Evolutionary conservation across 2,329 filamentous ascomycete species (phyloP).

Genomic region (Calonectria ilicicola): DNA sequence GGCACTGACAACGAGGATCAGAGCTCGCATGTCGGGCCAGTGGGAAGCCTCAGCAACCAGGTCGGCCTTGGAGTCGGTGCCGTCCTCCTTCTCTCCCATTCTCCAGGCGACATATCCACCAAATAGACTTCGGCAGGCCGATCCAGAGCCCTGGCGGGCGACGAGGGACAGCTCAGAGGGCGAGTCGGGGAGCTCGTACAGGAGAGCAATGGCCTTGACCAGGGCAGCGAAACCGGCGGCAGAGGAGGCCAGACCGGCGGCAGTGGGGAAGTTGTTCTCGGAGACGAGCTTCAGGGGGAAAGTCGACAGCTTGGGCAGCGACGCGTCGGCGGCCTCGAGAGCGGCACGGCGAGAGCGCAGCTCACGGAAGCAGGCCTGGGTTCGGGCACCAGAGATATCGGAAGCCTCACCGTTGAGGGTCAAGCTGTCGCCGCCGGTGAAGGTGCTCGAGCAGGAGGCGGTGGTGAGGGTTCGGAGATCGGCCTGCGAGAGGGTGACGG

Average conservation of each 20-base stretch:
- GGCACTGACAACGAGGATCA: conserved; percentile 91
- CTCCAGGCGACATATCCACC: conserved; percentile 98
- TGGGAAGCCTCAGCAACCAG: conserved; percentile 89
- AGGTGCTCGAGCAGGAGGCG: conserved; percentile 85
- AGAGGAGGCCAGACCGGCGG: conserved; percentile 85
- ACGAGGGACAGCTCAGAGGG: conserved; percentile 89
- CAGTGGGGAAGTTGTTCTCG: conserved; percentile 99
- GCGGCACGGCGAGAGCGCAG: conserved; percentile 81
- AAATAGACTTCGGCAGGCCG: conserved; percentile 92
- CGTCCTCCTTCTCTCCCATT: conserved; percentile 80
- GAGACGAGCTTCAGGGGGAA: conserved; percentile 88
- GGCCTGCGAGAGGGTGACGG: conserved; percentile 93
- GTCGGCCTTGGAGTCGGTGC: conserved; percentile 87
- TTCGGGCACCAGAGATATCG: conserved; percentile 88
- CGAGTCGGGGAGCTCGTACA: conserved; percentile 86
- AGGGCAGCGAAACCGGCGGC: conserved; percentile 78
- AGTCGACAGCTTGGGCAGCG: conserved; percentile 83
- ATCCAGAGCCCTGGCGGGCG: conserved; percentile 93
- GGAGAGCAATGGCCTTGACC: conserved; percentile 88
- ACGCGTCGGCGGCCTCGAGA: conserved; percentile 78
- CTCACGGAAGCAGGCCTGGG: conserved; percentile 93
- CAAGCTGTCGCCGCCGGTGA: conserved; percentile 75
- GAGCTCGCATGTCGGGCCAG: conserved; percentile 95
- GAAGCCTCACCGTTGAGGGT: conserved; percentile 86
- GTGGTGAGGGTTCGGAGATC: conserved; percentile 97